Evolutionary conservation across 441 rosid species (phyloP), one percentile per base, ranked within the genome.

Genomic region (Croton setiger): DNA sequence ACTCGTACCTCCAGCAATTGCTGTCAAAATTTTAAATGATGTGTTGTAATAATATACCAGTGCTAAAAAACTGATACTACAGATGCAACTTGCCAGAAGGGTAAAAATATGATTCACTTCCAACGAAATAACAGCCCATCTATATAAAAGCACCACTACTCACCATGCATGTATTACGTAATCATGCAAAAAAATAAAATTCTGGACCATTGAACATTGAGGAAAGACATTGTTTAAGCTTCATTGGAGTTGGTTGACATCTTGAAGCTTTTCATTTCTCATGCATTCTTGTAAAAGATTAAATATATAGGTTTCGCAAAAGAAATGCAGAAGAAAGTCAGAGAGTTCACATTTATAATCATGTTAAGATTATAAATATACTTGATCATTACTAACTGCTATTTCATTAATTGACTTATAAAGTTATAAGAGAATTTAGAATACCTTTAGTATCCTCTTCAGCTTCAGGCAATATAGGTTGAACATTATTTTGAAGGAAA

Each of bases 391-490:
- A 39, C 11, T 27, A 31, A 51, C 11, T 18, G 35, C 17, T 36
- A 15, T 2, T 1, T 6, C 12, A 41, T 54, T 55, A 17, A 66
- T 21, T 21, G 8, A 41, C 1, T 55, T n/a, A 27, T 43, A 23
- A 27, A 27, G 33, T 21, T n/a, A 37, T 5, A 9, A 35, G 23
- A 75, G 64, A 62, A 44, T 65, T 52, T 21, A 60, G 21, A 61
- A 21, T 49, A 79, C 84, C 80, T 65, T 35, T 60, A 27, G 1
- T 27, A 33, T 36, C 53, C 44, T 39, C 61, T 52, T 75, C 52
- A 39, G 35, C 66, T 54, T 45, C 45, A 8, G 74, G 74, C 62
- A 73, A 18, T 69, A 36, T 45, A 65, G 82, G 66, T 71, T 68
- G 66, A 55, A 71, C 61, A 33, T 36, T 60, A 36, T 69, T 67